These are phyloP conservation scores for Croton laevigatus DNA, from an alignment of 441 rosid genomes.

Conservation along the genomic window DNA sequence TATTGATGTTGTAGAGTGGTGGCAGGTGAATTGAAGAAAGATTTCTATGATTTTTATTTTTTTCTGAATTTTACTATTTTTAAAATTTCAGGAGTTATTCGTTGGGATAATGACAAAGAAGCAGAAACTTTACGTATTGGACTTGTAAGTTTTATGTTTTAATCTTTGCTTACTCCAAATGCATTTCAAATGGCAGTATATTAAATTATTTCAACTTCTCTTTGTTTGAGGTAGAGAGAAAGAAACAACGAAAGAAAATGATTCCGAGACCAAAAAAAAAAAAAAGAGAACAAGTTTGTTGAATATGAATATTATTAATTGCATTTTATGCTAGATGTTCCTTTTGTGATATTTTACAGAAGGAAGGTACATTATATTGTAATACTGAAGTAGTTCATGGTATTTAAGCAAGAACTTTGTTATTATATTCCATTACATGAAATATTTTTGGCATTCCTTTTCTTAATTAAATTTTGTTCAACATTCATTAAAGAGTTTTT, in stretches of 20 bases:
- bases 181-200: not conserved
- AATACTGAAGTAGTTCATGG: not conserved
- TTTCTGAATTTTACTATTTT: slow-evolving; percentile 3
- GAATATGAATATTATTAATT: not conserved
- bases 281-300: not conserved
- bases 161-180: not conserved
- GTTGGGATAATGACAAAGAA: slow-evolving; percentile 74
- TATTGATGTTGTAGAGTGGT: not conserved
- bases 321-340: not conserved
- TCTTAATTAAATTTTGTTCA: not conserved
- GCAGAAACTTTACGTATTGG: slow-evolving; percentile 80
- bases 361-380: not conserved
- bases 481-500: not conserved
- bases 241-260: not conserved
- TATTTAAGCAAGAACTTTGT: not conserved
- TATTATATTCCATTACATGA: not conserved
- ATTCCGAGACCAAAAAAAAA: not conserved
- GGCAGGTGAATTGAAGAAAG: not conserved
- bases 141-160: slow-evolving; percentile 50
- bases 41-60: not conserved
- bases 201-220: not conserved
- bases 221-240: not conserved
- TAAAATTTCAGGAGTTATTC: slow-evolving; percentile 52
- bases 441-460: not conserved
- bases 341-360: not conserved